Evolutionary conservation across 345 rosid genomes (phyloP), one percentile per base, ranked within the genome.

Genomic region (Eucalyptus erythrocorys): DNA sequence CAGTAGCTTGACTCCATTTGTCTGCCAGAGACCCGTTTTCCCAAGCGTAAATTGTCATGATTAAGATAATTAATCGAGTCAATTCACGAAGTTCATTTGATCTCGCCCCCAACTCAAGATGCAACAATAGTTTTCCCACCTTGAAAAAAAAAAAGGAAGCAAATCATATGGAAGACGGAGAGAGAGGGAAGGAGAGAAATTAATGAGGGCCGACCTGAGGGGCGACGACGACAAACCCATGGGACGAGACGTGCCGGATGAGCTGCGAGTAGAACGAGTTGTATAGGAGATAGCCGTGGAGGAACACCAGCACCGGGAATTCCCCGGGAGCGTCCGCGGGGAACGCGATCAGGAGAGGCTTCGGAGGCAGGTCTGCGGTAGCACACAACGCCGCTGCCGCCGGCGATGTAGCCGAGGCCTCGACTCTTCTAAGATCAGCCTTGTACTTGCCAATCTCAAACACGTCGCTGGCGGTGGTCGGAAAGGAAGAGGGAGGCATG

Each of bases 191-290:
- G 22, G 42, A 5, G 16, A n/a, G 43, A 71, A 24, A 45, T 13
- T 4, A 9, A 4, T 13, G 42, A 7, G 45, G 15, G 48, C 11
- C 8, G 47, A 95, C 99, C 95, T 96, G 99, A 89, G 99, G 99
- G 88, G 98, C 98, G 87, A 96, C 89, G 86, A 94, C 92, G 88
- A 97, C 95, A 95, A 96, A 97, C 51, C 99, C 99, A 90, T 96
- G 96, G 85, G 99, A 97, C 88, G 99, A 96, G 90, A 97, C 90
- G 88, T 97, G 99, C 80, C 86, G 94, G 90, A 97, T 88, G 88
- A 97, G 99, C 92, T 95, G 96, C 59, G 99, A 95, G 91, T 97
- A 97, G 93, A 97, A 97, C 19, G 94, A 87, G 91, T 96, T 97
- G 91, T 88, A 91, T 16, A 97, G 96, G 92, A 97, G 94, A 89